Percentiles rank a stretch among this genome's conserved stretches.
Evolutionary conservation across 2,329 filamentous ascomycete genomes (phyloP).

Genomic region (Penicillium concentricum): DNA sequence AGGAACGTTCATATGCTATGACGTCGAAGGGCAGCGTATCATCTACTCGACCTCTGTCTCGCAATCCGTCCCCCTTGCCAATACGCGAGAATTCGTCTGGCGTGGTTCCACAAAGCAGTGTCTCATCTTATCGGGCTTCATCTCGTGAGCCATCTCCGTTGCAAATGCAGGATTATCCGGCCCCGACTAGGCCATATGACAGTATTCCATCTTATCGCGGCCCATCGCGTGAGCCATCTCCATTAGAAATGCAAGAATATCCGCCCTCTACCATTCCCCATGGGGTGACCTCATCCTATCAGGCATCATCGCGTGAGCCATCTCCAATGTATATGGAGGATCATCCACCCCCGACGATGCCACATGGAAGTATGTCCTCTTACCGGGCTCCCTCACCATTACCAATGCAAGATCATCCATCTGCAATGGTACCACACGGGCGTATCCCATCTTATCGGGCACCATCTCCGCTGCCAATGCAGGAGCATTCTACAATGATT

Average conservation of each 20-base stretch:
- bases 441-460: slow-evolving; percentile 2
- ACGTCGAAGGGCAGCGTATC: slow-evolving; percentile 16
- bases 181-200: slow-evolving; percentile 5
- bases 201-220: slow-evolving; percentile 4
- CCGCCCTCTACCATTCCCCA: slow-evolving; percentile 1
- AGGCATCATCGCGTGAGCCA: slow-evolving; percentile 21
- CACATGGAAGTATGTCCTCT: not conserved
- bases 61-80: slow-evolving; percentile 9
- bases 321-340: slow-evolving; percentile 38
- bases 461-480: slow-evolving; percentile 3
- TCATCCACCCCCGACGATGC: not conserved
- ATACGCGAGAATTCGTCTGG: not conserved
- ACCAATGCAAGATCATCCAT: not conserved
- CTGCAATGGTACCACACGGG: slow-evolving; percentile 8
- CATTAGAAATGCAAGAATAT: slow-evolving; percentile 37
- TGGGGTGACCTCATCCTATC: slow-evolving; percentile 2
- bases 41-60: slow-evolving; percentile 14
- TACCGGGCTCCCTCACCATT: slow-evolving; percentile 3
- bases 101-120: slow-evolving; percentile 4
- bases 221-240: slow-evolving; percentile 27
- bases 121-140: slow-evolving; percentile 9
- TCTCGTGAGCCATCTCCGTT: slow-evolving; percentile 12
- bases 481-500: slow-evolving; percentile 1
- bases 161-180: slow-evolving; percentile 6
- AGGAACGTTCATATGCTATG: slow-evolving; percentile 12